A percentile compares a stretch with the other conserved stretches of the same genome.
These are phyloP conservation scores for Aureobasidium namibiae DNA, from an alignment of 2,329 filamentous ascomycete species.

Conservation along the genomic window DNA sequence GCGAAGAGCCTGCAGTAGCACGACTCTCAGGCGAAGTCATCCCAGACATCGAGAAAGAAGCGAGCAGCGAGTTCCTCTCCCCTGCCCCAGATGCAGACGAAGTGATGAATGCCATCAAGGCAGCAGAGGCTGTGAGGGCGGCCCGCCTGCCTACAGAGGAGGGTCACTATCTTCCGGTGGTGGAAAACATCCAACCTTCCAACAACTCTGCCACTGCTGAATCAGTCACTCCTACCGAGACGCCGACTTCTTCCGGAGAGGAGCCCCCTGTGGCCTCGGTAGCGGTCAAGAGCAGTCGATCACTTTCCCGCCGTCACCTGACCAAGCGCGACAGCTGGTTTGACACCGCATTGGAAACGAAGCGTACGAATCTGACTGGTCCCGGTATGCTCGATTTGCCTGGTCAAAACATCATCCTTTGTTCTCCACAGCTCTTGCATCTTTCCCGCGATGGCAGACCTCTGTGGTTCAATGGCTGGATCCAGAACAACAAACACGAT, in stretches of 20 bases:
- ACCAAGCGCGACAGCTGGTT: neutral
- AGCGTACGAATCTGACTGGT: neutral
- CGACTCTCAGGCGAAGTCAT: neutral
- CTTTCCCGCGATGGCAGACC: conserved; percentile 32
- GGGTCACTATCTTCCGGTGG: neutral
- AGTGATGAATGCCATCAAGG: neutral
- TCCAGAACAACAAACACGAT: conserved; percentile 35
- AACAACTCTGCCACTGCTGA: neutral
- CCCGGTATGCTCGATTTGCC: neutral
- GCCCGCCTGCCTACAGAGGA: neutral
- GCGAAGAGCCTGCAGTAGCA: neutral
- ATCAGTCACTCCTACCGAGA: neutral
- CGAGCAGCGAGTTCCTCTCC: neutral
- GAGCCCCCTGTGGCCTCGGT: too few relatives aligned
- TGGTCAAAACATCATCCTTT: conserved; percentile 28
- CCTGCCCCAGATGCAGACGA: neutral
- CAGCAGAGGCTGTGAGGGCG: neutral
- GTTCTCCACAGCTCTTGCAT: conserved; percentile 38
- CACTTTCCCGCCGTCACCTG: neutral
- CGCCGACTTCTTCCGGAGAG: too few relatives aligned
- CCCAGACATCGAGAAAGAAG: neutral
- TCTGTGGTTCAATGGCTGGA: conserved; percentile 42
- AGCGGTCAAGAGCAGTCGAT: too few relatives aligned
- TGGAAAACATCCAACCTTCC: neutral
- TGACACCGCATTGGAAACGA: neutral